Conservation (phyloP, 2,329 filamentous ascomycete genomes). For the Diaporthe humulicola region DNA sequence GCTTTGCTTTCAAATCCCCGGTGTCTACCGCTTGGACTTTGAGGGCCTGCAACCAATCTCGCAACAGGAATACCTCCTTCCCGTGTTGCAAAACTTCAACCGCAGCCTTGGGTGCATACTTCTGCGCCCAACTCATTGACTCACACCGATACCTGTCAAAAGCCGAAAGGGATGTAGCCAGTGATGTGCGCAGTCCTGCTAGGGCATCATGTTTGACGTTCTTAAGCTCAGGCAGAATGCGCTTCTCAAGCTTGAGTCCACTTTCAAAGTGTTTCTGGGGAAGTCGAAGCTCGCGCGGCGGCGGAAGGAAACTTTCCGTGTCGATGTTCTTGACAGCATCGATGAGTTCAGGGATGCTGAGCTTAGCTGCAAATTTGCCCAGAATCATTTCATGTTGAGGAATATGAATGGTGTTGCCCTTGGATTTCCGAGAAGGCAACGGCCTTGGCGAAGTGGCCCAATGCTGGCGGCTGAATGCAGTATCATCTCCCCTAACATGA, state of each 20-base stretch:
- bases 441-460: background rate
- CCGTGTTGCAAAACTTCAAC: constrained; percentile 82
- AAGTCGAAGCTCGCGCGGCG: constrained; percentile 64
- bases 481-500: constrained; percentile 69
- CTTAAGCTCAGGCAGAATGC: constrained; percentile 61
- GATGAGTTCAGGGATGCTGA: constrained; percentile 54
- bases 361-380: constrained; percentile 48
- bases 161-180: constrained; percentile 76
- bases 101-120: constrained; percentile 82
- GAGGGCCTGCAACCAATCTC: constrained; percentile 84
- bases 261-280: constrained; percentile 71
- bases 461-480: background rate
- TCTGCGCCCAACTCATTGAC: constrained; percentile 79
- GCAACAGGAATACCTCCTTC: constrained; percentile 77
- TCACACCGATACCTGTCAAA: constrained; percentile 88
- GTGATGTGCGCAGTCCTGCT: constrained; percentile 67
- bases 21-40: constrained; percentile 83
- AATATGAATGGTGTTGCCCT: constrained; percentile 60
- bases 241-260: constrained; percentile 64
- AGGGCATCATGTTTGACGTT: constrained; percentile 69
- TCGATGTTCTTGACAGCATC: constrained; percentile 52
- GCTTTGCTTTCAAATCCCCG: constrained; percentile 55
- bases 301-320: constrained; percentile 57
- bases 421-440: constrained; percentile 59
- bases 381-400: constrained; percentile 59